phyloP scores from a whole-genome alignment of 768 basidiomycete genomes.

The Podaxis pistillaris region DNA sequence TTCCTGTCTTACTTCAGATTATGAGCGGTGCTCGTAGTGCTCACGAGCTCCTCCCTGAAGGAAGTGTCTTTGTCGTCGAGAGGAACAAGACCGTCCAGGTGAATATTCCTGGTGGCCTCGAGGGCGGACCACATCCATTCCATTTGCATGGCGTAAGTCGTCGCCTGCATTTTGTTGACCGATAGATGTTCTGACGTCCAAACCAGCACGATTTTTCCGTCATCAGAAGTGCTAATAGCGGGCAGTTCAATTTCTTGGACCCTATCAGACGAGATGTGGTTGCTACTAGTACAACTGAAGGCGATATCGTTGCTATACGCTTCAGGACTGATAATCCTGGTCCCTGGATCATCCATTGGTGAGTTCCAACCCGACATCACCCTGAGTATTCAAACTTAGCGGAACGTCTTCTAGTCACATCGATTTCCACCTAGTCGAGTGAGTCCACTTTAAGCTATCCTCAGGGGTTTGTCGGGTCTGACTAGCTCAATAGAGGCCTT shows the following conservation, averaged over 20 bases:
- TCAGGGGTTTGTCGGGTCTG: neutral
- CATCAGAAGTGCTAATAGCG: slow-evolving; percentile 38
- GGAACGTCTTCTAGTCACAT: neutral
- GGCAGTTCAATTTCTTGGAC: slow-evolving; percentile 43
- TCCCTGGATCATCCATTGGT: slow-evolving; percentile 52
- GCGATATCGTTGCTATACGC: slow-evolving; percentile 45
- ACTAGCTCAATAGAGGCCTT: slow-evolving; percentile 24
- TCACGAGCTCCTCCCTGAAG: slow-evolving; percentile 39
- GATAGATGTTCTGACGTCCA: neutral
- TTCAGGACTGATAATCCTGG: slow-evolving; percentile 53
- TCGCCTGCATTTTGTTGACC: neutral
- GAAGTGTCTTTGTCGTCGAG: slow-evolving; percentile 42
- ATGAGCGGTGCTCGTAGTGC: slow-evolving; percentile 40
- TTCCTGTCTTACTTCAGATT: slow-evolving; percentile 50
- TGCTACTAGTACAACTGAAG: slow-evolving; percentile 30
- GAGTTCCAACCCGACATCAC: slow-evolving; percentile 4
- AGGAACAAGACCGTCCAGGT: slow-evolving; percentile 48
- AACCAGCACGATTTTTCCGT: slow-evolving; percentile 37
- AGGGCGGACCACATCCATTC: slow-evolving; percentile 34
- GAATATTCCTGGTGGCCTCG: slow-evolving; percentile 35
- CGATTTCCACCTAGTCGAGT: neutral
- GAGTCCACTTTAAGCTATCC: neutral
- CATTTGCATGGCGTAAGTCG: slow-evolving; percentile 46
- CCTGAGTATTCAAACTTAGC: neutral
- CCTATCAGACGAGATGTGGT: slow-evolving; percentile 60